Evolutionary conservation across 2,329 filamentous ascomycete species (phyloP).

Genomic region (Apiospora rasikravindrae): DNA sequence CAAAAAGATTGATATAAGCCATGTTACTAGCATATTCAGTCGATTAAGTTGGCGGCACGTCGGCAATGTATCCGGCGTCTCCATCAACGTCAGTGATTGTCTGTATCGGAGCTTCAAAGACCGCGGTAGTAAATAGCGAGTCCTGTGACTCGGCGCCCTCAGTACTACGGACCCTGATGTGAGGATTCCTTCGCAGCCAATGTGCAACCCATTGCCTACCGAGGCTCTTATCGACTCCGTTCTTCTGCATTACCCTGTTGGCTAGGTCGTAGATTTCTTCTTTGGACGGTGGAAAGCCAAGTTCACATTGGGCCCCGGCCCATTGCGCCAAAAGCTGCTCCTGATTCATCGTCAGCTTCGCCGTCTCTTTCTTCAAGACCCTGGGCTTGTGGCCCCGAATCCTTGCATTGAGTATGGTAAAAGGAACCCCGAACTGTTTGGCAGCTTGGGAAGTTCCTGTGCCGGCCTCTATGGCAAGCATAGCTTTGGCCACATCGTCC

Average conservation of each 20-base stretch:
- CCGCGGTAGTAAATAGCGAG: neutral
- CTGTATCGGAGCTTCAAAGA: neutral
- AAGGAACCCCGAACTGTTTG: slow-evolving; percentile 32
- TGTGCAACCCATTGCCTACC: slow-evolving; percentile 37
- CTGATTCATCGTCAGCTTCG: slow-evolving; percentile 31
- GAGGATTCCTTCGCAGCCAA: slow-evolving; percentile 33
- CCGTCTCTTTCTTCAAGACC: slow-evolving; percentile 30
- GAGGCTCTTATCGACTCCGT: slow-evolving; percentile 26
- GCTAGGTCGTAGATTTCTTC: slow-evolving; percentile 33
- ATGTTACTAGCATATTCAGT: neutral
- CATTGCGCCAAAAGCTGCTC: slow-evolving; percentile 35
- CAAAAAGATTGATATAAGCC: neutral
- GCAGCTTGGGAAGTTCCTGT: slow-evolving; percentile 28
- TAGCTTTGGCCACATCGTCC: slow-evolving; percentile 30
- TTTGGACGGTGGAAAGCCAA: slow-evolving; percentile 33
- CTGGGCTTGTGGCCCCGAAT: slow-evolving; percentile 27
- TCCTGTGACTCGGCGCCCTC: neutral
- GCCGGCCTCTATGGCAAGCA: slow-evolving; percentile 28
- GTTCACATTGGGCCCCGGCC: slow-evolving; percentile 30
- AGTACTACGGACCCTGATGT: slow-evolving; percentile 25
- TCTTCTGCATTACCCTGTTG: slow-evolving; percentile 30
- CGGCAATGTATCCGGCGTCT: neutral
- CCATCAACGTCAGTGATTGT: neutral
- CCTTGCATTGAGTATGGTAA: slow-evolving; percentile 33
- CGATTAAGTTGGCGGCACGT: neutral